Base-by-base conservation (phyloP, 2,329 filamentous ascomycete species). In the Sarocladium strictum region DNA sequence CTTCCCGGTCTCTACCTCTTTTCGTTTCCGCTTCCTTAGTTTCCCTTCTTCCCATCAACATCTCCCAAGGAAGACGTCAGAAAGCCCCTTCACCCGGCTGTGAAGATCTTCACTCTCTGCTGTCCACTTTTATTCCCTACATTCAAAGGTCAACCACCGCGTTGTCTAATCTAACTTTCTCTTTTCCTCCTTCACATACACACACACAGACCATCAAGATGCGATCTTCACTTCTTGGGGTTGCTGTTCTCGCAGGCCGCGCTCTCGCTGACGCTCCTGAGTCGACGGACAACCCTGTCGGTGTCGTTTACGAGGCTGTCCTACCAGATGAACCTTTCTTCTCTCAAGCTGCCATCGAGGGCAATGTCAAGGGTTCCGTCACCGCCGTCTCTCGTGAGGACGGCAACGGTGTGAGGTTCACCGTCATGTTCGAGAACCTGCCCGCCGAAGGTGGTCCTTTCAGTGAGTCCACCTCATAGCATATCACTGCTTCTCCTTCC, bases 391-490 rank as follows among this genome's bases (percentile, higher is more conserved):
- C 76, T 38, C 69, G 70, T 38, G 65, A 73, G 1, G 71, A 76
- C 54, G 80, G 80, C 52, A 70, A 74, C 23, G 84, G 84, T 41
- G 77, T 86, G 53, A 67, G 72, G 54, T 80, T 83, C 65, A 68
- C 72, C 54, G 75, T 84, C 59, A 68, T 73, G 29, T 79, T 87
- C 62, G 76, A 72, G 54, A 83, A 84, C 62, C 70, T 87, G 9
- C 83, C 84, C 54, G 71, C 73, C 11, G 70, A 73, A 55, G 76
- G 76, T 41, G 81, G 81, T 1, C 81, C 83, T 12, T 86, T 85
- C 71, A 63, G 83, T 86, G 72, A 62, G 79, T 51, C n/a, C 21
- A 35, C 17, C 38, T 19, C 19, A 11, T 43, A 15, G 15, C 12
- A 35, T 32, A 2, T 41, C 41, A 37, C 17, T 19, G 19, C n/a